Percentiles rank a stretch among this genome's conserved stretches.
Conservation (phyloP, 2,329 filamentous ascomycete species). For the Cytospora chrysosperma region DNA sequence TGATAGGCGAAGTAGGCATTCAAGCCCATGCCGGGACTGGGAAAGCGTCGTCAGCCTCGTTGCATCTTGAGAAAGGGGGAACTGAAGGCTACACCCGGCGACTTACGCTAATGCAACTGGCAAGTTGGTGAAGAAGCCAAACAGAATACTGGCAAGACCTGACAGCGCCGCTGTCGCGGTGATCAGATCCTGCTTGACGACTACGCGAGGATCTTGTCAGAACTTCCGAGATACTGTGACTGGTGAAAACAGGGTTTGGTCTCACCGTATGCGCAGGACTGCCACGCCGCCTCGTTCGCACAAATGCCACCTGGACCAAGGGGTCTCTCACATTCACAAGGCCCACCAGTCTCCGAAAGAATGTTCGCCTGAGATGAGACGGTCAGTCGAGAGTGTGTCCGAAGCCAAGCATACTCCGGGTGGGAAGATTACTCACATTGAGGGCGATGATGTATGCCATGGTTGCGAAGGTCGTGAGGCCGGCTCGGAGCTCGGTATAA, state of each 20-base stretch:
- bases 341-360: conserved; percentile 73
- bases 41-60: conserved; percentile 22
- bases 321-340: conserved; percentile 62
- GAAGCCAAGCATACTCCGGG: background rate
- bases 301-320: conserved; percentile 46
- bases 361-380: conserved; percentile 59
- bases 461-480: conserved; percentile 75
- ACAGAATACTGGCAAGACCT: conserved; percentile 71
- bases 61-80: background rate
- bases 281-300: conserved; percentile 42
- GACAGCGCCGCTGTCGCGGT: conserved; percentile 81
- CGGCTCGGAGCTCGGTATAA: conserved; percentile 75
- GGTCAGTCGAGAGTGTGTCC: conserved; percentile 17
- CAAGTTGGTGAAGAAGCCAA: conserved; percentile 79
- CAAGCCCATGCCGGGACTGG: conserved; percentile 64
- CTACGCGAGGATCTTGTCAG: conserved; percentile 11
- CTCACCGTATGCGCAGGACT: conserved; percentile 17
- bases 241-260: conserved; percentile 35
- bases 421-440: conserved; percentile 46
- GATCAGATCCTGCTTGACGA: conserved; percentile 71
- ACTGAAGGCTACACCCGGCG: conserved; percentile 10
- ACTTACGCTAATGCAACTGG: conserved; percentile 72
- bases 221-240: no score
- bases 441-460: conserved; percentile 86
- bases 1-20: conserved; percentile 69